These are phyloP conservation scores for Magnusiomyces tetraspermus DNA, from an alignment of 1,139 yeast genomes.

Conservation along the genomic window DNA sequence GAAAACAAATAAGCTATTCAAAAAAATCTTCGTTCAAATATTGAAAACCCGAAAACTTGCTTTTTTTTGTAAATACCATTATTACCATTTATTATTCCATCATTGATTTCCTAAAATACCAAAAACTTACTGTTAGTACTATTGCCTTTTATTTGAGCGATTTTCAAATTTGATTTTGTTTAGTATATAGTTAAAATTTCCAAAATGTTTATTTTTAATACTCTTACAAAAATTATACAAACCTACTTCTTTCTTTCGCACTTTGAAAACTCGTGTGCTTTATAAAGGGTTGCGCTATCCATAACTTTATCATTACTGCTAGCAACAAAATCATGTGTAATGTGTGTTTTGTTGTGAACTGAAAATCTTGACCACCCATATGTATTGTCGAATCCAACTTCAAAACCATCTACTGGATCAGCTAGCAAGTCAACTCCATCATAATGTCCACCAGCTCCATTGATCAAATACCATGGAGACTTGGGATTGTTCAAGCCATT, in stretches of 20 bases:
- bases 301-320: constrained; percentile 36
- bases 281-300: constrained; percentile 26
- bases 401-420: constrained; percentile 1
- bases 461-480: constrained; percentile 27
- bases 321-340: constrained; percentile 35
- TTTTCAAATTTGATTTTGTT: too few species aligned
- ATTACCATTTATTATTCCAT: too few species aligned
- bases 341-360: constrained; percentile 45
- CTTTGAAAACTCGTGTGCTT: constrained; percentile 13
- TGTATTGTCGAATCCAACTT: constrained; percentile 17
- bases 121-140: too few species aligned
- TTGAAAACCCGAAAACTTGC: too few species aligned
- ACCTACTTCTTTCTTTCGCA: background rate
- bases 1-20: background rate
- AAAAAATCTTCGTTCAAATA: too few species aligned
- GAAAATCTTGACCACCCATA: constrained; percentile 33
- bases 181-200: background rate
- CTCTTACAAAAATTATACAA: too few species aligned
- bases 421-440: constrained; percentile 24
- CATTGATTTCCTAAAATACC: too few species aligned
- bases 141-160: too few species aligned
- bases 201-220: background rate
- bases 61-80: too few species aligned
- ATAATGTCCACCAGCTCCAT: constrained; percentile 28
- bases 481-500: constrained; percentile 25